Conservation (phyloP, 768 basidiomycete genomes). For the Tylopilus sp. region DNA sequence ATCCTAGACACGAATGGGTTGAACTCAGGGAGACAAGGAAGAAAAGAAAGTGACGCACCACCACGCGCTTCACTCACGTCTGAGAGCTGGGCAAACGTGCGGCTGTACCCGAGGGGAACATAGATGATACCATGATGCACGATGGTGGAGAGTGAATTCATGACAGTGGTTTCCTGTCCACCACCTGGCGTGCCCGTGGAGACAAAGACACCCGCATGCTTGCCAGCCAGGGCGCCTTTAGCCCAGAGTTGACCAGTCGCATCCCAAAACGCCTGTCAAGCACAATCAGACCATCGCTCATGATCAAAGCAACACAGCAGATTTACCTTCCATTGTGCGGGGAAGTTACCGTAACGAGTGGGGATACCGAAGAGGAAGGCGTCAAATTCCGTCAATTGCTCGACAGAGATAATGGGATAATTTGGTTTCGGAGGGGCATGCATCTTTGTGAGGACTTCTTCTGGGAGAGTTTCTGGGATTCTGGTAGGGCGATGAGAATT, state of each 20-base stretch:
- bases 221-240: constrained; percentile 59
- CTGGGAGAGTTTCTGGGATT: constrained; percentile 74
- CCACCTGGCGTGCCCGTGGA: constrained; percentile 50
- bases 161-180: constrained; percentile 44
- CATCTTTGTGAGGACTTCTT: constrained; percentile 65
- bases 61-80: constrained; percentile 51
- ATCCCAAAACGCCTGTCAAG: constrained; percentile 65
- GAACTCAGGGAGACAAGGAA: too few relatives aligned
- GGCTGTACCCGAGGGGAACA: constrained; percentile 67
- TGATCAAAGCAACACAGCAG: too few relatives aligned
- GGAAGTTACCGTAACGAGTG: constrained; percentile 45
- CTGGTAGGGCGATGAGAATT: constrained; percentile 39
- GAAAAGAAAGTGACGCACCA: constrained; percentile 38
- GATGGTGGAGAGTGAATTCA: constrained; percentile 53
- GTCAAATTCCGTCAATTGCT: constrained; percentile 21
- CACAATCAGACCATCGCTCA: neutral
- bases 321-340: constrained; percentile 60
- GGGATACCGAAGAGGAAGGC: constrained; percentile 45
- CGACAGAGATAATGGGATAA: constrained; percentile 37
- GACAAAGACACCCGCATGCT: constrained; percentile 73
- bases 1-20: neutral
- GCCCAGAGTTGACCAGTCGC: constrained; percentile 66
- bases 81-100: constrained; percentile 40
- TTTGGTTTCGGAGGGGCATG: constrained; percentile 64
- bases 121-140: constrained; percentile 70